Conservation (phyloP, 2,329 filamentous ascomycete species). For the Talaromyces verruculosus region DNA sequence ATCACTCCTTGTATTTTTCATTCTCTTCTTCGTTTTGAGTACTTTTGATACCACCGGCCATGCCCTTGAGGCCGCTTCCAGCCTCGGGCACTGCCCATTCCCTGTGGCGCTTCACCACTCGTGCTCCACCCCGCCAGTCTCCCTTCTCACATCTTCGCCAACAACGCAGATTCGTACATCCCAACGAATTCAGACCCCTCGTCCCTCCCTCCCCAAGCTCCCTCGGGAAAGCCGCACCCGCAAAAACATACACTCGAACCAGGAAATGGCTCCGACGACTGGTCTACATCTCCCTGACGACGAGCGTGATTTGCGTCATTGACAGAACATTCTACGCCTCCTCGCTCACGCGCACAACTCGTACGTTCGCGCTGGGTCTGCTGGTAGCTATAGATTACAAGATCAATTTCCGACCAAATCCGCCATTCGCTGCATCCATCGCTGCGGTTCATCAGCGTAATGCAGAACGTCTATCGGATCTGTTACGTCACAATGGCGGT, state of each 20-base stretch:
- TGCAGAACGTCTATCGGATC: constrained; percentile 76
- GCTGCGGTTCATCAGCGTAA: constrained; percentile 78
- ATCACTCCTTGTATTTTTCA: not conserved
- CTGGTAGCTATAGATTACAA: constrained; percentile 91
- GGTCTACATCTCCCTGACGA: constrained; percentile 58
- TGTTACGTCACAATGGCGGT: constrained; percentile 84
- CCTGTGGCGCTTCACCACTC: constrained; percentile 12
- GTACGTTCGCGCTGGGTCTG: constrained; percentile 77
- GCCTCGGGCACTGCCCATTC: constrained; percentile 11
- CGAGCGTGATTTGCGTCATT: constrained; percentile 63
- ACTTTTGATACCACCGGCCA: not conserved
- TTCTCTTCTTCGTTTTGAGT: not conserved
- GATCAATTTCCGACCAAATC: constrained; percentile 84
- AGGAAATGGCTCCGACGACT: constrained; percentile 77
- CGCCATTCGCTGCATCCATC: constrained; percentile 70
- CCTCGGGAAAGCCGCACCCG: constrained; percentile 68
- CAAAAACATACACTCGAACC: constrained; percentile 68
- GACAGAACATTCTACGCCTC: constrained; percentile 78
- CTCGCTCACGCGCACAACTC: constrained; percentile 71
- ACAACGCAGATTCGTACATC: constrained; percentile 33
- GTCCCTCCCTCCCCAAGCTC: constrained; percentile 75
- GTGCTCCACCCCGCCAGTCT: constrained; percentile 10
- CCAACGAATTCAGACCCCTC: constrained; percentile 61
- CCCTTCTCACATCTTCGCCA: constrained; percentile 19
- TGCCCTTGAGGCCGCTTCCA: constrained; percentile 9